Evolutionary conservation across 495 filamentous ascomycete species (phyloP).

Genomic region (Thermochaetoides thermophila): DNA sequence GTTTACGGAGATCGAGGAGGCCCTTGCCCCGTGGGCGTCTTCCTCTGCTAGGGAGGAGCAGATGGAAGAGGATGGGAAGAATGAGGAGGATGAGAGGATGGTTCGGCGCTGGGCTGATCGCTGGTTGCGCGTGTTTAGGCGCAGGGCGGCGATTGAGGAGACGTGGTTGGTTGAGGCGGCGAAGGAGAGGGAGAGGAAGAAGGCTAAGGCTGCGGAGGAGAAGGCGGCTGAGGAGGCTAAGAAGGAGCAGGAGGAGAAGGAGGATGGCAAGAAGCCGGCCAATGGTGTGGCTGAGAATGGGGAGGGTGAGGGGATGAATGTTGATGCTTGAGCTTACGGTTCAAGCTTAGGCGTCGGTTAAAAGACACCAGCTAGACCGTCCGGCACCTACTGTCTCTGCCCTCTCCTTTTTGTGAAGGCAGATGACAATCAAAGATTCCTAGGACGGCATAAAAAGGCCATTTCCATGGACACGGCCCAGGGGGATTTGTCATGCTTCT

Average conservation of each 20-base stretch:
- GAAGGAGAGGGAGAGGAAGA: constrained; percentile 14
- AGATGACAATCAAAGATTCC: too few species aligned
- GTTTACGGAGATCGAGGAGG: constrained; percentile 69
- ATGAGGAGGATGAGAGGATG: constrained; percentile 44
- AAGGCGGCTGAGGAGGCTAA: neutral
- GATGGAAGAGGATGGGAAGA: constrained; percentile 35
- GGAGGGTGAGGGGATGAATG: too few species aligned
- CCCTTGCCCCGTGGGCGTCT: constrained; percentile 53
- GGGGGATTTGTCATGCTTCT: too few species aligned
- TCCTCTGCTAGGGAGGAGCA: constrained; percentile 57
- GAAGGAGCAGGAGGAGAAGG: neutral
- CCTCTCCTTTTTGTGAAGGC: too few species aligned
- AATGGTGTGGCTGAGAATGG: too few species aligned
- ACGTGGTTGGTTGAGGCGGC: constrained; percentile 33
- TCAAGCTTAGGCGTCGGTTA: too few species aligned
- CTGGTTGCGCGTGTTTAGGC: constrained; percentile 73
- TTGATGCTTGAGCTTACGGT: too few species aligned
- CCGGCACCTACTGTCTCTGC: too few species aligned
- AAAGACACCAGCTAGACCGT: too few species aligned
- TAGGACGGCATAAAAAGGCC: too few species aligned
- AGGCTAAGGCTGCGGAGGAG: constrained; percentile 2
- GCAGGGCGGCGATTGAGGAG: constrained; percentile 77
- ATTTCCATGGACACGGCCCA: too few species aligned
- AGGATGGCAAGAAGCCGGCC: too few species aligned
- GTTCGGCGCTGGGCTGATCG: constrained; percentile 68